Conservation (phyloP, 495 filamentous ascomycete genomes). For the Daldinia loculata region DNA sequence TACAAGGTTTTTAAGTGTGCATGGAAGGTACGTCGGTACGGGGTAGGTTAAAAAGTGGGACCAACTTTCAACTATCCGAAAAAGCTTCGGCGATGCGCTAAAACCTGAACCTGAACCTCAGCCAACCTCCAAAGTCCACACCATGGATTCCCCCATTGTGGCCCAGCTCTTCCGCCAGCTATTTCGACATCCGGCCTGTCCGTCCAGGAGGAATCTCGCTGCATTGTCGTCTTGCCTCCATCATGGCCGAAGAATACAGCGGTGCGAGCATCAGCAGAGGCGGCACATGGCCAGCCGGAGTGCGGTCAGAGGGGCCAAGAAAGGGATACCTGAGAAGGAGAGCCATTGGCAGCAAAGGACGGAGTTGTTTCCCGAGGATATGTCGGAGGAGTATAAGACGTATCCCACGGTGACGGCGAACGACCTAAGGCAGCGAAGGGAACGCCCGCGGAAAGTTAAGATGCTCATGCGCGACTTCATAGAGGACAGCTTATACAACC, state of each 20-base stretch:
- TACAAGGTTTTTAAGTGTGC: not conserved
- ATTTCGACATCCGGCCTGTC: slow-evolving; percentile 76
- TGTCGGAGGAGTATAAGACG: slow-evolving; percentile 75
- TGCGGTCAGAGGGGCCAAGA: slow-evolving; percentile 26
- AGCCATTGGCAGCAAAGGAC: slow-evolving; percentile 83
- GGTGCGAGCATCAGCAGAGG: slow-evolving; percentile 41
- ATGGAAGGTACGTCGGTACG: not conserved
- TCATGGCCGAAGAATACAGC: slow-evolving; percentile 46
- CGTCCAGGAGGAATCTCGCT: slow-evolving; percentile 61
- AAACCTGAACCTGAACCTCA: slow-evolving; percentile 3
- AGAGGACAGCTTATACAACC: slow-evolving; percentile 97
- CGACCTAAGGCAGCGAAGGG: slow-evolving; percentile 71
- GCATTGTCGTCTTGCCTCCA: slow-evolving; percentile 52
- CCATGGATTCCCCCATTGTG: slow-evolving; percentile 85
- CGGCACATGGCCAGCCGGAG: slow-evolving; percentile 40
- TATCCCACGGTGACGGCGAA: slow-evolving; percentile 88
- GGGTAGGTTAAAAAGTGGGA: slow-evolving; percentile 5
- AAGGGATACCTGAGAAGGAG: slow-evolving; percentile 48
- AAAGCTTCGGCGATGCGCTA: slow-evolving; percentile 15
- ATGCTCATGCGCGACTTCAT: slow-evolving; percentile 98
- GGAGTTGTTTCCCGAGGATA: slow-evolving; percentile 74
- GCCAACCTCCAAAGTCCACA: slow-evolving; percentile 17
- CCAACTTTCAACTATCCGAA: slow-evolving; percentile 2
- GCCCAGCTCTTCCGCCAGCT: slow-evolving; percentile 83
- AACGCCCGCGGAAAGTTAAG: slow-evolving; percentile 87